Conservation (phyloP, 768 basidiomycete genomes). For the Leccinum olivaceopallidum region DNA sequence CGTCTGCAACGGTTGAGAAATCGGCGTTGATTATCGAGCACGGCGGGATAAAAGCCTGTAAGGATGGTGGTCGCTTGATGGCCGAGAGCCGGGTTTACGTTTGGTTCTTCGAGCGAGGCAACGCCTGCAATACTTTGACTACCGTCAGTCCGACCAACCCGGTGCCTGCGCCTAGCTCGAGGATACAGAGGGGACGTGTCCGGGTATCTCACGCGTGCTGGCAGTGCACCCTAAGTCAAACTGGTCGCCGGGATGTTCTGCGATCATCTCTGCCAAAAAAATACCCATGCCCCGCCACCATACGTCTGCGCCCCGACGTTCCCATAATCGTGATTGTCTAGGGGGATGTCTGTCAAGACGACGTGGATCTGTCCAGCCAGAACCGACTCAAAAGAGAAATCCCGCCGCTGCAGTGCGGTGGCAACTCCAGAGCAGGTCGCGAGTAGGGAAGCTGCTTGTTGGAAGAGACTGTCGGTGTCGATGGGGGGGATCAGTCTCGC, state of each 20-base stretch:
- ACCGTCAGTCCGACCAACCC: conserved; percentile 49
- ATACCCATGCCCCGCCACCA: conserved; percentile 73
- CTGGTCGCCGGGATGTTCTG: conserved; percentile 44
- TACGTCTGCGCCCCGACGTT: conserved; percentile 90
- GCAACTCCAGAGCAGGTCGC: conserved; percentile 65
- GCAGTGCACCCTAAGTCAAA: conserved; percentile 44
- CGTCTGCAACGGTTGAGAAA: conserved; percentile 13
- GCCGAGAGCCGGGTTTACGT: background rate
- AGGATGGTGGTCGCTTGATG: conserved; percentile 35
- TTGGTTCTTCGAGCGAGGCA: background rate
- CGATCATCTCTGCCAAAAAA: conserved; percentile 66
- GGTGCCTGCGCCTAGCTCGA: conserved; percentile 61
- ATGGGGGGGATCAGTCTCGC: background rate
- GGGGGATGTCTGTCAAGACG: conserved; percentile 62
- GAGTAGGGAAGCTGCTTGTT: conserved; percentile 60
- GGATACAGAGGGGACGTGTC: conserved; percentile 34
- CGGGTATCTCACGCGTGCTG: background rate
- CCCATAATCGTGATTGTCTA: conserved; percentile 65
- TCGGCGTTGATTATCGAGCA: conserved; percentile 47
- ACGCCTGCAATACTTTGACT: conserved; percentile 32
- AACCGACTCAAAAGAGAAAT: conserved; percentile 44
- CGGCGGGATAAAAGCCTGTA: conserved; percentile 27
- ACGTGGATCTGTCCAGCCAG: conserved; percentile 34
- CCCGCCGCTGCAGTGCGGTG: conserved; percentile 53
- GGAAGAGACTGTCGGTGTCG: conserved; percentile 42